These are phyloP conservation scores for Fusarium lateritium DNA, from an alignment of 2,329 filamentous ascomycete species.

Conservation along the genomic window DNA sequence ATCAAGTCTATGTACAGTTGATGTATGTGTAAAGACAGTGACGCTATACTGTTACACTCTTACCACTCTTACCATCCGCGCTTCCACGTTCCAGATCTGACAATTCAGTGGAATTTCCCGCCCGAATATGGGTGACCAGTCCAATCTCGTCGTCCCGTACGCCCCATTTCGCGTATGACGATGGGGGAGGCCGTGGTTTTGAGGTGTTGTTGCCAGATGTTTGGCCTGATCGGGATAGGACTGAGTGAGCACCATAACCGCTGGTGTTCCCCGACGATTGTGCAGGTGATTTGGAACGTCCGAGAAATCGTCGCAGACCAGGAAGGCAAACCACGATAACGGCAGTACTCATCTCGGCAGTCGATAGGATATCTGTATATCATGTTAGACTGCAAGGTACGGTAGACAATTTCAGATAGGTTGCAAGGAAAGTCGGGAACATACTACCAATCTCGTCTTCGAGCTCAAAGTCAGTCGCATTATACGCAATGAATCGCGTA, in stretches of 20 bases:
- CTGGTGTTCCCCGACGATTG: slow-evolving; percentile 5
- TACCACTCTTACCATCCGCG: slow-evolving; percentile 2
- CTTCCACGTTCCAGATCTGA: background rate
- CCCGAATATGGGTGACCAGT: slow-evolving; percentile 19
- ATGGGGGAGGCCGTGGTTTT: slow-evolving; percentile 1
- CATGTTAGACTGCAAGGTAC: background rate
- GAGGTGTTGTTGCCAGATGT: background rate
- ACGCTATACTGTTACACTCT: background rate
- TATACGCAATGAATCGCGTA: slow-evolving; percentile 23
- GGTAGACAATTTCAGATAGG: background rate
- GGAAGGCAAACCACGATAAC: slow-evolving; percentile 23
- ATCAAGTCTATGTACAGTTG: background rate
- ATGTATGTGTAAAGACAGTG: background rate
- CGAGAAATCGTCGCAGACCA: slow-evolving; percentile 15
- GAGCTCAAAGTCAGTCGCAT: slow-evolving; percentile 19
- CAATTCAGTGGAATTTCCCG: background rate
- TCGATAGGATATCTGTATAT: background rate
- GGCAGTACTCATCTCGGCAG: slow-evolving; percentile 22
- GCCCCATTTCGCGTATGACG: slow-evolving; percentile 20
- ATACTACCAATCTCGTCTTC: slow-evolving; percentile 22
- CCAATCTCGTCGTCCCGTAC: slow-evolving; percentile 22
- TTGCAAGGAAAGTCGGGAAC: background rate
- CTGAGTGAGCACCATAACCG: slow-evolving; percentile 1
- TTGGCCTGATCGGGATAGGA: background rate
- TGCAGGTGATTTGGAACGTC: slow-evolving; percentile 9